phyloP scores from a whole-genome alignment of 1,284 basidiomycete genomes.

The Cystobasidium sp. region DNA sequence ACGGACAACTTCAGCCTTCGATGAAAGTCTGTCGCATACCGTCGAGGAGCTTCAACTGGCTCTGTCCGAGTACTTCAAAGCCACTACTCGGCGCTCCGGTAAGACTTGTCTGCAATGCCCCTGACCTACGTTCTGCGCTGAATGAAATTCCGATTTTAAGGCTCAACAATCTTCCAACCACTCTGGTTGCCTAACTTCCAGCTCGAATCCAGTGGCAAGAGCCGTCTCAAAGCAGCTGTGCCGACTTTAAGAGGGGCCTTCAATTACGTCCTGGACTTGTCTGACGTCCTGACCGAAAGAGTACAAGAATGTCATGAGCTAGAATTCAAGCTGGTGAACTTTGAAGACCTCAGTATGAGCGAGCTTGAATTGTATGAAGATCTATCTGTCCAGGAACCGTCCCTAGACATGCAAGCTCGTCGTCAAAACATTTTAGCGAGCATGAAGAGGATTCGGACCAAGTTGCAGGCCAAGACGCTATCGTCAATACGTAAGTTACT shows the following conservation, averaged over 20 bases:
- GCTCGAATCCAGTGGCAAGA: slow-evolving; percentile 26
- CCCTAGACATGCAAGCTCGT: slow-evolving; percentile 34
- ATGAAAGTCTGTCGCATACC: slow-evolving; percentile 45
- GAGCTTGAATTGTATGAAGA: slow-evolving; percentile 67
- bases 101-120: slow-evolving; percentile 58
- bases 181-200: slow-evolving; percentile 47
- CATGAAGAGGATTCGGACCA: slow-evolving; percentile 61
- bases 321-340: slow-evolving; percentile 71
- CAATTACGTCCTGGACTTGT: slow-evolving; percentile 69
- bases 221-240: slow-evolving; percentile 63
- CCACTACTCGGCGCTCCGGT: slow-evolving; percentile 47
- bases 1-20: slow-evolving; percentile 47
- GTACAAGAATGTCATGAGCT: slow-evolving; percentile 72
- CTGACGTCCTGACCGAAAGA: slow-evolving; percentile 65
- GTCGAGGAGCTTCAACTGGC: slow-evolving; percentile 49
- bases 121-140: slow-evolving; percentile 25
- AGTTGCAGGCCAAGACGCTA: slow-evolving; percentile 63
- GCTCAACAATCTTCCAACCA: slow-evolving; percentile 50
- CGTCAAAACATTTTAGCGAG: slow-evolving; percentile 1
- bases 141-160: slow-evolving; percentile 59
- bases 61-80: slow-evolving; percentile 48
- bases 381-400: slow-evolving; percentile 4
- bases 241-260: slow-evolving; percentile 78
- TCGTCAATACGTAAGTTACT: slow-evolving; percentile 63
- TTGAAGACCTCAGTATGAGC: slow-evolving; percentile 70